phyloP scores from a whole-genome alignment of 805 yeast species.

The Tetrapisispora fleetii region DNA sequence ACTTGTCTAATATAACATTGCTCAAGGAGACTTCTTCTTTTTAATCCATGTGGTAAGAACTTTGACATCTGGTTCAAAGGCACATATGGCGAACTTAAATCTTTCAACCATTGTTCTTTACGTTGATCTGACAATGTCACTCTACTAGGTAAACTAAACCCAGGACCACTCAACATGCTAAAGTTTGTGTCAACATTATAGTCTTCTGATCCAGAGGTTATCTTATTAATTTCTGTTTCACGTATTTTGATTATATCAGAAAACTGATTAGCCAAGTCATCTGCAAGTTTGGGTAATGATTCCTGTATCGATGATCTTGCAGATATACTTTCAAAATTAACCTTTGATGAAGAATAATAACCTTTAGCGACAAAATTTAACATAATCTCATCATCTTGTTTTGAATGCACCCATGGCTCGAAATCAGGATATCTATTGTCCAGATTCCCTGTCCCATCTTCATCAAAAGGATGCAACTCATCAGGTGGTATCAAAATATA shows the following conservation, averaged over 20 bases:
- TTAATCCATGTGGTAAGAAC: constrained; percentile 83
- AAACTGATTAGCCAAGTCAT: constrained; percentile 22
- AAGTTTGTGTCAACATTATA: constrained; percentile 2
- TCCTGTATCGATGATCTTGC: constrained; percentile 30
- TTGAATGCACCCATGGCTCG: constrained; percentile 27
- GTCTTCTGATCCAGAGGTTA: constrained; percentile 8
- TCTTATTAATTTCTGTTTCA: constrained; percentile 25
- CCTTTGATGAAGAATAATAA: constrained; percentile 26
- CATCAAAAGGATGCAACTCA: constrained; percentile 23
- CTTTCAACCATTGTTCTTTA: constrained; percentile 76
- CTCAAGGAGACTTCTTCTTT: constrained; percentile 64
- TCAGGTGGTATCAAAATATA: constrained; percentile 27
- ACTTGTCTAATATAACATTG: constrained; percentile 56
- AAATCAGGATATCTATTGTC: constrained; percentile 26
- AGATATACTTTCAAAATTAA: constrained; percentile 29
- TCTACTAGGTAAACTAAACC: constrained; percentile 33
- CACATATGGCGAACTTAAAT: constrained; percentile 56
- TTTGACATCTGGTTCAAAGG: constrained; percentile 62
- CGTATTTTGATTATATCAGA: constrained; percentile 22
- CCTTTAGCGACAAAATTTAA: constrained; percentile 27
- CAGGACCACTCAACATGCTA: constrained; percentile 24
- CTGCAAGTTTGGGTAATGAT: constrained; percentile 24
- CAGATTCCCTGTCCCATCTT: constrained; percentile 2
- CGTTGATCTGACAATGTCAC: constrained; percentile 85
- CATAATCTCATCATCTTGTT: constrained; percentile 25